phyloP scores from a whole-genome alignment of 2,329 filamentous ascomycete genomes.

The Verticillium zaregamsianum region DNA sequence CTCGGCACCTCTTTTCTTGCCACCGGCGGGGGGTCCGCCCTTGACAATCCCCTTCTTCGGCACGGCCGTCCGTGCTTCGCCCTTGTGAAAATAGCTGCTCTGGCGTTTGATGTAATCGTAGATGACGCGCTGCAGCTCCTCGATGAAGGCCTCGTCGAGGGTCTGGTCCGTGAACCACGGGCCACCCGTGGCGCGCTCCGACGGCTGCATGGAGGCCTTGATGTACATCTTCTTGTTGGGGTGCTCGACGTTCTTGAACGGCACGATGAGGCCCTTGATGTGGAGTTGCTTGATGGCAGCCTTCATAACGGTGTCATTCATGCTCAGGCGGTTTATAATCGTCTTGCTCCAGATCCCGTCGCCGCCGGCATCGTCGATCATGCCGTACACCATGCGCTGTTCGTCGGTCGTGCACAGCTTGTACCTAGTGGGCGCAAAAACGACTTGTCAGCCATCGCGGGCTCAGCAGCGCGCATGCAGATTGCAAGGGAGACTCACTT shows the following conservation, averaged over 20 bases:
- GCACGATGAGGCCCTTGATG: conserved; percentile 74
- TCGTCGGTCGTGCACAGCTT: conserved; percentile 65
- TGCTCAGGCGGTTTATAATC: conserved; percentile 73
- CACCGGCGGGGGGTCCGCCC: conserved; percentile 36
- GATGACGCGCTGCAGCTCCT: conserved; percentile 67
- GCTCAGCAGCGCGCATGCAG: background rate
- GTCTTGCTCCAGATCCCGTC: conserved; percentile 90
- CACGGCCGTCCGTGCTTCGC: conserved; percentile 32
- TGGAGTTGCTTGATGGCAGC: conserved; percentile 82
- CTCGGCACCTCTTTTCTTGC: conserved; percentile 49
- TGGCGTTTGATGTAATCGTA: conserved; percentile 68
- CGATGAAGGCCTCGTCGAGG: conserved; percentile 84
- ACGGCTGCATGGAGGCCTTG: conserved; percentile 76
- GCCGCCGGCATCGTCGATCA: conserved; percentile 80
- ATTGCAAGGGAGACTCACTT: conserved; percentile 41
- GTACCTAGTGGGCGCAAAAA: conserved; percentile 38
- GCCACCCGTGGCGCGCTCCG: conserved; percentile 86
- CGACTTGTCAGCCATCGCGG: background rate
- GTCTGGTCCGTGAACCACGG: conserved; percentile 93
- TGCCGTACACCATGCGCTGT: conserved; percentile 76
- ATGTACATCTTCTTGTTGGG: conserved; percentile 96
- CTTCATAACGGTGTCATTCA: conserved; percentile 80
- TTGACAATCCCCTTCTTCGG: conserved; percentile 55
- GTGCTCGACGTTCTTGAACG: conserved; percentile 87
- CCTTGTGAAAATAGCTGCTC: conserved; percentile 60